Percentiles rank a stretch among this genome's conserved stretches.
Conservation (phyloP, 2,329 filamentous ascomycete genomes). For the Trichoderma atroviride region DNA sequence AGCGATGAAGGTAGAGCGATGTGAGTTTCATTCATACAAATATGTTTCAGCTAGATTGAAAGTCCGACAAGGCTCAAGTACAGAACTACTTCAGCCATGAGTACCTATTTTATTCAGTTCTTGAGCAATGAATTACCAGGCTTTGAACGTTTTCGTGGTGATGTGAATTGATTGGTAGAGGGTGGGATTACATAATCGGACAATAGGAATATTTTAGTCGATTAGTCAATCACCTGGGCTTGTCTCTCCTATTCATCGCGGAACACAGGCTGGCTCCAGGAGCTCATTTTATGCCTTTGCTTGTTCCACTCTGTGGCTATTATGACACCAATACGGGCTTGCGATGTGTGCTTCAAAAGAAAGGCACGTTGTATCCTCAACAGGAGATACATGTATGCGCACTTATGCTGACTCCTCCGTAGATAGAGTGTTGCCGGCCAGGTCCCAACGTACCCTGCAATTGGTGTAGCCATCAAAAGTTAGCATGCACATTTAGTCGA, state of each 20-base stretch:
- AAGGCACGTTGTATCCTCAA: not conserved
- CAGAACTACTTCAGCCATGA: not conserved
- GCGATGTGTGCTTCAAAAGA: slow-evolving; percentile 6
- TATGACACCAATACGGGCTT: slow-evolving; percentile 7
- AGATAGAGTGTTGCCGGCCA: slow-evolving; percentile 7
- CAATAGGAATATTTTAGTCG: not conserved
- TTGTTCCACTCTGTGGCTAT: not conserved
- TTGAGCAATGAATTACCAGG: not conserved
- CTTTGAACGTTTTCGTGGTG: not conserved
- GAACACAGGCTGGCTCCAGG: not conserved
- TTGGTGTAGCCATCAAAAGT: slow-evolving; percentile 3
- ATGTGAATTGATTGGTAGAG: not conserved
- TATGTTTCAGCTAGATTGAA: not conserved
- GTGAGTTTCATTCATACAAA: not conserved
- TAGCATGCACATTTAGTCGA: not conserved
- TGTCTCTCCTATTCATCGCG: not conserved
- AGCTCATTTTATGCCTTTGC: not conserved
- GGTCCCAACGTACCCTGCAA: slow-evolving; percentile 10
- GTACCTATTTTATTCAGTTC: not conserved
- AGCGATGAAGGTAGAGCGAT: not conserved
- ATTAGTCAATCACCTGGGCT: not conserved
- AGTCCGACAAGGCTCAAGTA: not conserved
- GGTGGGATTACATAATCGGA: not conserved
- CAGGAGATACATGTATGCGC: not conserved
- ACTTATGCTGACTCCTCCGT: not conserved